A percentile compares a stretch with the other conserved stretches of the same genome.
Conservation (phyloP, 2,329 filamentous ascomycete genomes). For the Graphilbum sp. region DNA sequence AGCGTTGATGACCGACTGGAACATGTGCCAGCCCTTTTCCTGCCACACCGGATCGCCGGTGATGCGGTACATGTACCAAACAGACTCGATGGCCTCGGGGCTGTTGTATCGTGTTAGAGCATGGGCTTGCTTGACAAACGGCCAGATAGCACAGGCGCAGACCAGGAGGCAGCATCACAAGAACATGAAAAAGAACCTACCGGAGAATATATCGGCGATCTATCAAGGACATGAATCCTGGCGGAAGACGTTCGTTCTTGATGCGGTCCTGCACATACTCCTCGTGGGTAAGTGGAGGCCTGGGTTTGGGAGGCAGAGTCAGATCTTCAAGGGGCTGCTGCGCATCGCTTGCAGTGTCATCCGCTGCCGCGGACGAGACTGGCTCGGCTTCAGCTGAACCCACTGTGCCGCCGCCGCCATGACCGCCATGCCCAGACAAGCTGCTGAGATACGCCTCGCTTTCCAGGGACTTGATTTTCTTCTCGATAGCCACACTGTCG, state of each 20-base stretch:
- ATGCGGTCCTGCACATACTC: slow-evolving; percentile 35
- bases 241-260: slow-evolving; percentile 25
- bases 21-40: slow-evolving; percentile 81
- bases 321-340: slow-evolving; percentile 6
- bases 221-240: slow-evolving; percentile 31
- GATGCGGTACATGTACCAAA: slow-evolving; percentile 84
- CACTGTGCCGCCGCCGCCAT: neutral
- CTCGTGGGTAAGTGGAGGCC: slow-evolving; percentile 33
- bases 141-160: no score
- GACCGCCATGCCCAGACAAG: neutral
- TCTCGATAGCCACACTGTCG: slow-evolving; percentile 6
- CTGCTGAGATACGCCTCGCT: slow-evolving; percentile 12
- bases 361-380: neutral
- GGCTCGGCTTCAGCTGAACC: no score
- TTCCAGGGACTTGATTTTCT: slow-evolving; percentile 12
- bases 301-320: slow-evolving; percentile 16
- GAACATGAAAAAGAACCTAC: slow-evolving; percentile 21
- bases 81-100: slow-evolving; percentile 73
- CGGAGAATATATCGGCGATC: slow-evolving; percentile 41
- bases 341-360: neutral
- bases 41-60: slow-evolving; percentile 61
- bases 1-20: slow-evolving; percentile 48
- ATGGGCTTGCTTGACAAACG: no score
- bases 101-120: slow-evolving; percentile 23
- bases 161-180: neutral